Percentiles rank a stretch among this genome's conserved stretches.
Conservation (phyloP, 768 basidiomycete genomes). For the Lepiota venenata region DNA sequence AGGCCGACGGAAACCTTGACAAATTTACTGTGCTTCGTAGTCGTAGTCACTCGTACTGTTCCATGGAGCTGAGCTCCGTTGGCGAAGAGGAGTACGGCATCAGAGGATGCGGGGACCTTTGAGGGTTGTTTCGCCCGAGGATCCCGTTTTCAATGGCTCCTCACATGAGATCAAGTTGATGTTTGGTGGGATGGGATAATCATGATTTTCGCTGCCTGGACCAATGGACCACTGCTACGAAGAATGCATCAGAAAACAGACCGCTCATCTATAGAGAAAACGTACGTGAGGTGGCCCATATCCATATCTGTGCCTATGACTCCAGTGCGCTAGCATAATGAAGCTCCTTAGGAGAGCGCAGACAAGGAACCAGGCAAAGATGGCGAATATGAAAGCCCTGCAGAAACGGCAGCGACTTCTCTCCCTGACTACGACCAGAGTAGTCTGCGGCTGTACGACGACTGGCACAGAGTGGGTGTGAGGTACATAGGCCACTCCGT, state of each 20-base stretch:
- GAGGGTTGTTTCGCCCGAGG: not conserved
- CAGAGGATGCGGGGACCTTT: not conserved
- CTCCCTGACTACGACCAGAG: not conserved
- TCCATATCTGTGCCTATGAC: not conserved
- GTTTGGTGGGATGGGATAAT: conserved; percentile 1
- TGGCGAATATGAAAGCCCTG: not conserved
- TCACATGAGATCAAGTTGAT: conserved; percentile 2
- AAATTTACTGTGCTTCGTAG: not conserved
- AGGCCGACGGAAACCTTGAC: not conserved
- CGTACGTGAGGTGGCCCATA: conserved; percentile 4
- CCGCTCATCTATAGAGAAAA: not conserved
- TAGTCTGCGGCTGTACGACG: not conserved
- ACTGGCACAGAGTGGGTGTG: not conserved
- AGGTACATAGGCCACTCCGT: conserved; percentile 2
- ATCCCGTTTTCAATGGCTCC: conserved; percentile 2
- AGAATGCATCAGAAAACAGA: not conserved
- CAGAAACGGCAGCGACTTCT: conserved; percentile 1
- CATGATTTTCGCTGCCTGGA: conserved; percentile 1
- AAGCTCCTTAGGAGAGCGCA: not conserved
- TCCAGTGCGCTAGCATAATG: not conserved
- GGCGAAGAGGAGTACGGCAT: conserved; percentile 1
- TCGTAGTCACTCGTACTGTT: conserved; percentile 3
- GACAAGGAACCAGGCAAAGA: conserved; percentile 1
- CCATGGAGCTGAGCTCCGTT: not conserved
- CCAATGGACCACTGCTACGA: conserved; percentile 6